Evolutionary conservation across 371 early-diverging fungal species (phyloP).

Genomic region (Zychaea mexicana): DNA sequence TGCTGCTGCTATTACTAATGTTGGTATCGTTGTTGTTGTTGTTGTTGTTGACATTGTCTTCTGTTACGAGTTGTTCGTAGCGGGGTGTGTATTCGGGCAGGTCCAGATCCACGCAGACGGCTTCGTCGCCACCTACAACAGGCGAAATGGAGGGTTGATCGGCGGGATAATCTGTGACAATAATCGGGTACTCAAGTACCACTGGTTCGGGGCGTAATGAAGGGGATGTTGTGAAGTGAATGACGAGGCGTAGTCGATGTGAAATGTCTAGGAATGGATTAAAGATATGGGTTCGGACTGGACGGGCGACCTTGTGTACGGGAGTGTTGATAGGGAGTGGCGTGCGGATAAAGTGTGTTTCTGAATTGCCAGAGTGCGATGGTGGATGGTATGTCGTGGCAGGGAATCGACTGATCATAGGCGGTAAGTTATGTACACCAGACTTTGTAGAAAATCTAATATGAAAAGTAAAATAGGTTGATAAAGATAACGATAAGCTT

Average conservation of each 20-base stretch:
- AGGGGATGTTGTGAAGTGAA: slow-evolving; percentile 29
- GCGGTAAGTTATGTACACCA: slow-evolving; percentile 40
- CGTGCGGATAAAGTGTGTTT: slow-evolving; percentile 45
- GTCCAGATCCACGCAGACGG: slow-evolving; percentile 42
- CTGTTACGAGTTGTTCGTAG: slow-evolving; percentile 15
- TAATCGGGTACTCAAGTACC: slow-evolving; percentile 40
- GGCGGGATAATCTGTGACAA: slow-evolving; percentile 44
- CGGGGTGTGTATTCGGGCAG: slow-evolving; percentile 52
- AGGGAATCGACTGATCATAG: slow-evolving; percentile 36
- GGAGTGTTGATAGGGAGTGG: slow-evolving; percentile 29
- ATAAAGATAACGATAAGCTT: background rate
- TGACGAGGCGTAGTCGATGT: slow-evolving; percentile 31
- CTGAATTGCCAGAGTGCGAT: slow-evolving; percentile 33
- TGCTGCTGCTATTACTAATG: too few relatives aligned
- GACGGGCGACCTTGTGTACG: slow-evolving; percentile 11
- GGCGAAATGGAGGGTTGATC: background rate
- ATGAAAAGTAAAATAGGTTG: background rate
- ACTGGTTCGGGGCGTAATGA: slow-evolving; percentile 23
- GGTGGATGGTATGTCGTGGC: slow-evolving; percentile 38
- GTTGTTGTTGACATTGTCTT: too few relatives aligned
- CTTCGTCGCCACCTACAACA: slow-evolving; percentile 41
- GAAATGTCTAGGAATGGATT: slow-evolving; percentile 46
- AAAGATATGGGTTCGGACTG: slow-evolving; percentile 40
- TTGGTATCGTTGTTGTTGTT: too few relatives aligned
- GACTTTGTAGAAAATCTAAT: slow-evolving; percentile 39